Percentiles rank a stretch among this genome's conserved stretches.
These are phyloP conservation scores for Phylloporus scabripes DNA, from an alignment of 768 basidiomycete species.

Conservation along the genomic window DNA sequence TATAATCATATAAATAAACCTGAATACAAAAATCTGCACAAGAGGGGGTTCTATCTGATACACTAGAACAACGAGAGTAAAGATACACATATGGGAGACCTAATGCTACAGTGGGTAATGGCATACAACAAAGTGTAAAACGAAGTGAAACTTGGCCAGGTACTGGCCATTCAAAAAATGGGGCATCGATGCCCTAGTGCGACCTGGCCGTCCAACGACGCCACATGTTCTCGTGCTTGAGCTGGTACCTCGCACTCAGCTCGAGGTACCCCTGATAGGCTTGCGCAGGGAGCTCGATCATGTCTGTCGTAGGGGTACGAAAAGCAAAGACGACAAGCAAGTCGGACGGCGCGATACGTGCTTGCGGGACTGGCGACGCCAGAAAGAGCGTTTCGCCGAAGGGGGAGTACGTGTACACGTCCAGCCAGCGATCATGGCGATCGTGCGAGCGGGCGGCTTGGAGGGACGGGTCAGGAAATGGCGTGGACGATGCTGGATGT, in stretches of 20 bases:
- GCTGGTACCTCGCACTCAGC: conserved; percentile 46
- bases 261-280: conserved; percentile 56
- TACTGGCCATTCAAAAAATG: background rate
- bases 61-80: conserved; percentile 10
- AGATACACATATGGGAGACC: conserved; percentile 13
- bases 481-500: background rate
- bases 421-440: conserved; percentile 52
- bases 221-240: conserved; percentile 58
- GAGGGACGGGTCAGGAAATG: conserved; percentile 2
- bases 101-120: conserved; percentile 8
- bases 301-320: conserved; percentile 37
- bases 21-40: background rate
- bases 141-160: background rate
- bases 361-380: conserved; percentile 50
- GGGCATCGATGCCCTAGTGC: conserved; percentile 6
- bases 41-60: conserved; percentile 10
- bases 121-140: background rate
- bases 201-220: conserved; percentile 37
- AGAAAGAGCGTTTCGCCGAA: conserved; percentile 67
- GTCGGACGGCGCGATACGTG: conserved; percentile 56
- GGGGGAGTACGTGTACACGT: conserved; percentile 59
- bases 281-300: conserved; percentile 59
- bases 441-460: conserved; percentile 54
- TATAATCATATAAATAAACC: background rate
- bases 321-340: conserved; percentile 51